Evolutionary conservation across 1,139 yeast genomes (phyloP).

Genomic region (Kodamaea ohmeri): DNA sequence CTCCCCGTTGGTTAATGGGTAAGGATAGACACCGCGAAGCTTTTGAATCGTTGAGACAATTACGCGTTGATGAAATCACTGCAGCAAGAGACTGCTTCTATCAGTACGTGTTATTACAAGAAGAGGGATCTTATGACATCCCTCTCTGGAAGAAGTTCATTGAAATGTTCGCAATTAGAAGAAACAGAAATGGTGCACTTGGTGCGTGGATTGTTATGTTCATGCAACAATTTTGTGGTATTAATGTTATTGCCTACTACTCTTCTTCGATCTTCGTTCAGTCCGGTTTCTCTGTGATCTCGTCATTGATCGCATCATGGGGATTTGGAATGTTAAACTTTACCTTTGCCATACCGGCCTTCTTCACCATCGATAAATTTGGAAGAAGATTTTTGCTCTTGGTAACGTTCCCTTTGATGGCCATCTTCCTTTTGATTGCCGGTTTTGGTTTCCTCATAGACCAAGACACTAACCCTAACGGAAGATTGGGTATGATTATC

Average conservation of each 20-base stretch:
- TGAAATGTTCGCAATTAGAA: constrained; percentile 63
- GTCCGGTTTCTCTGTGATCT: constrained; percentile 59
- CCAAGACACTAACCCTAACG: constrained; percentile 34
- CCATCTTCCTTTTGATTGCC: constrained; percentile 61
- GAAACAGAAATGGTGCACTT: constrained; percentile 79
- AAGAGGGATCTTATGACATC: constrained; percentile 57
- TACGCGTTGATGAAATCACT: constrained; percentile 20
- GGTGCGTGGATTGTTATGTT: constrained; percentile 84
- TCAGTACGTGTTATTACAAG: constrained; percentile 41
- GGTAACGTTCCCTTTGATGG: constrained; percentile 77
- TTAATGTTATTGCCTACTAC: constrained; percentile 83
- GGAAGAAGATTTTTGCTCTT: constrained; percentile 75
- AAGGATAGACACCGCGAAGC: constrained; percentile 27
- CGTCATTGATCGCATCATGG: constrained; percentile 75
- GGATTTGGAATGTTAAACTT: constrained; percentile 85
- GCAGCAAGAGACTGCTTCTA: constrained; percentile 30
- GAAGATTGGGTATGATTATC: constrained; percentile 63
- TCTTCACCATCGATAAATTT: constrained; percentile 73
- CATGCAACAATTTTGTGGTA: constrained; percentile 92
- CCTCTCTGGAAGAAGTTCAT: constrained; percentile 51
- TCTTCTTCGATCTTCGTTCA: constrained; percentile 70
- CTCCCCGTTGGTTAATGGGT: constrained; percentile 33
- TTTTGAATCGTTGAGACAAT: constrained; percentile 18
- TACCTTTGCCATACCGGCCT: constrained; percentile 79
- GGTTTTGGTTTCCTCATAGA: constrained; percentile 76